These are phyloP conservation scores for Cystobasidium ongulense DNA, from an alignment of 768 basidiomycete species.

Conservation along the genomic window DNA sequence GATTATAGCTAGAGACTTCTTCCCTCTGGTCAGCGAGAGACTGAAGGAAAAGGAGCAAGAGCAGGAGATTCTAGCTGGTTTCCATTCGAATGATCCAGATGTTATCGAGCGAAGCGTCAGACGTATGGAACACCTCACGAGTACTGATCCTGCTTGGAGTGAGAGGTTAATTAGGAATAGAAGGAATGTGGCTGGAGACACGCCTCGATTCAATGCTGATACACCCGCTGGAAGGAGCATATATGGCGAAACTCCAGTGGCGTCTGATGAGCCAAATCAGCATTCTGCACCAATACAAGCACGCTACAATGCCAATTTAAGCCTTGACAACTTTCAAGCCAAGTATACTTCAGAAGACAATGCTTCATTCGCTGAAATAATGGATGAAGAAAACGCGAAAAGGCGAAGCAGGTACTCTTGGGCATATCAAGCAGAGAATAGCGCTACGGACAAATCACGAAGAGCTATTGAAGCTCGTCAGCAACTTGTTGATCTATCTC, in stretches of 20 bases:
- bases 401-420: slow-evolving; percentile 74
- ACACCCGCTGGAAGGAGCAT: slow-evolving; percentile 6
- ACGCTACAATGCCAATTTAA: slow-evolving; percentile 52
- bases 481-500: slow-evolving; percentile 44
- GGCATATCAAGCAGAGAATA: slow-evolving; percentile 88
- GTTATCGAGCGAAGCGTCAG: slow-evolving; percentile 21
- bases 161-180: background rate
- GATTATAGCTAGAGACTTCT: slow-evolving; percentile 96
- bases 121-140: slow-evolving; percentile 13
- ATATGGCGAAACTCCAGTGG: background rate
- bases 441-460: slow-evolving; percentile 61
- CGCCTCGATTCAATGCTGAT: slow-evolving; percentile 7
- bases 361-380: slow-evolving; percentile 84
- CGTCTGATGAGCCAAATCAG: background rate
- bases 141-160: slow-evolving; percentile 27
- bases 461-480: slow-evolving; percentile 63
- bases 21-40: slow-evolving; percentile 75
- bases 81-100: slow-evolving; percentile 5
- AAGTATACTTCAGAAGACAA: slow-evolving; percentile 95
- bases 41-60: slow-evolving; percentile 1
- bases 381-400: slow-evolving; percentile 77
- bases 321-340: slow-evolving; percentile 78
- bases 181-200: slow-evolving; percentile 25
- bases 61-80: slow-evolving; percentile 7
- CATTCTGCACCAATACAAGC: background rate